phyloP scores from a whole-genome alignment of 306 rosid genomes.

The Quillaja saponaria region DNA sequence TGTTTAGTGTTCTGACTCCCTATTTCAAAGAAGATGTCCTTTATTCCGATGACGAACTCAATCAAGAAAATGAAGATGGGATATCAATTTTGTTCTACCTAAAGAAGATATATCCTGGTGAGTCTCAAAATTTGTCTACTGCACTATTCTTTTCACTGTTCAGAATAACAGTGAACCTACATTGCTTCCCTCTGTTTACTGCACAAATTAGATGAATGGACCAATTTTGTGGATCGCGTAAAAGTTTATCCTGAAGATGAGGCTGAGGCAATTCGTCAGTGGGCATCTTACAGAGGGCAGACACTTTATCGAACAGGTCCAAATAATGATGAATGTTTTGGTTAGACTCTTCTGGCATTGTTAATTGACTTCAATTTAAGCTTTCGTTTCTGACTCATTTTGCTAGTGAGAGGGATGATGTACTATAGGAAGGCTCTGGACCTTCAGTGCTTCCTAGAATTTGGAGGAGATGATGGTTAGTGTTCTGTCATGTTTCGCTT shows the following conservation, averaged over 20 bases:
- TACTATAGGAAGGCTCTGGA: constrained; percentile 72
- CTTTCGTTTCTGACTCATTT: constrained; percentile 26
- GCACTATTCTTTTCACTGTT: constrained; percentile 1
- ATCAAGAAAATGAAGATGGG: constrained; percentile 84
- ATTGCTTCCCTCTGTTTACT: neutral
- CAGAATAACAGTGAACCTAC: constrained; percentile 16
- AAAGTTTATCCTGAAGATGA: constrained; percentile 28
- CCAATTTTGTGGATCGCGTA: constrained; percentile 62
- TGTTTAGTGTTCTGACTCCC: constrained; percentile 89
- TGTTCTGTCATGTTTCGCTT: constrained; percentile 24
- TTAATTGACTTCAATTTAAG: constrained; percentile 21
- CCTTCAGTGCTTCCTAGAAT: constrained; percentile 72
- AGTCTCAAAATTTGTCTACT: constrained; percentile 38
- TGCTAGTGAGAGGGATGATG: constrained; percentile 97
- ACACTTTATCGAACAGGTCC: constrained; percentile 94
- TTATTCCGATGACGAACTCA: constrained; percentile 70
- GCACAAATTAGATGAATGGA: constrained; percentile 73
- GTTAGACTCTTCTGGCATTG: constrained; percentile 14
- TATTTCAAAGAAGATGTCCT: constrained; percentile 87
- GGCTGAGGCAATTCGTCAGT: constrained; percentile 53
- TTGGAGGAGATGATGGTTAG: constrained; percentile 62
- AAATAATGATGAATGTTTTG: constrained; percentile 25
- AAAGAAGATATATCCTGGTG: constrained; percentile 87
- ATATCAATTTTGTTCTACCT: constrained; percentile 91
- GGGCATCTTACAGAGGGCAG: constrained; percentile 98